Evolutionary conservation across 2,329 filamentous ascomycete species (phyloP).

Genomic region (Aspergillus texensis): DNA sequence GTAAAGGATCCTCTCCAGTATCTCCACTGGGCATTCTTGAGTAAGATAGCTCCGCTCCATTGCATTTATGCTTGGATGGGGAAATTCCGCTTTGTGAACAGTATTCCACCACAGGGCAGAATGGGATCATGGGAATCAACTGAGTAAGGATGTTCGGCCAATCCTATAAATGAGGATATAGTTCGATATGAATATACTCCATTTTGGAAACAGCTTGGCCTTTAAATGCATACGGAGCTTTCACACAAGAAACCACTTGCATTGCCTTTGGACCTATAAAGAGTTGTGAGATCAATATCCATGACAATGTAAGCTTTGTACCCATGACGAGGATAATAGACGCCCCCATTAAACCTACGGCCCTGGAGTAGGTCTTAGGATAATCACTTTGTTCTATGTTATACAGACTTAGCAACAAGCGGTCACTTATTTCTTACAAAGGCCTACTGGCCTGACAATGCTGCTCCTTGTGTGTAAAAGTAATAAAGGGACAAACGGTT

Average conservation of each 20-base stretch:
- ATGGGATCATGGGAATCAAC: not conserved
- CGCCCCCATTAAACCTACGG: too few species aligned
- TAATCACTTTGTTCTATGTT: not conserved
- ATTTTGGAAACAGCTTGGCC: not conserved
- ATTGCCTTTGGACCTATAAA: not conserved
- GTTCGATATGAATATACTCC: not conserved
- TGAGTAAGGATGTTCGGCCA: not conserved
- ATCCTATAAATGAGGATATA: not conserved
- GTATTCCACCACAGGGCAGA: not conserved
- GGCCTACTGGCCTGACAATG: not conserved
- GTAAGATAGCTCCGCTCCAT: not conserved
- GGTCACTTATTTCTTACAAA: fast-evolving
- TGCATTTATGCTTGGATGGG: not conserved
- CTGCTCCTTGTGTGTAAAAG: not conserved
- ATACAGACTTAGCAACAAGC: too few species aligned
- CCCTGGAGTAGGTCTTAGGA: too few species aligned
- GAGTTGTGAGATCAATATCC: not conserved
- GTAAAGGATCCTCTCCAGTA: not conserved
- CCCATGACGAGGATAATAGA: too few species aligned
- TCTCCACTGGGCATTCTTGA: not conserved
- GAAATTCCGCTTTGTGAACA: not conserved
- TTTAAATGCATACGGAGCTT: not conserved
- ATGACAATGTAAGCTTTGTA: not conserved
- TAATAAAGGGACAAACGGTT: not conserved
- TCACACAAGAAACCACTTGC: not conserved